A percentile compares a stretch with the other conserved stretches of the same genome.
These are phyloP conservation scores for Podospora tetraspora DNA, from an alignment of 495 filamentous ascomycete species.

Conservation along the genomic window DNA sequence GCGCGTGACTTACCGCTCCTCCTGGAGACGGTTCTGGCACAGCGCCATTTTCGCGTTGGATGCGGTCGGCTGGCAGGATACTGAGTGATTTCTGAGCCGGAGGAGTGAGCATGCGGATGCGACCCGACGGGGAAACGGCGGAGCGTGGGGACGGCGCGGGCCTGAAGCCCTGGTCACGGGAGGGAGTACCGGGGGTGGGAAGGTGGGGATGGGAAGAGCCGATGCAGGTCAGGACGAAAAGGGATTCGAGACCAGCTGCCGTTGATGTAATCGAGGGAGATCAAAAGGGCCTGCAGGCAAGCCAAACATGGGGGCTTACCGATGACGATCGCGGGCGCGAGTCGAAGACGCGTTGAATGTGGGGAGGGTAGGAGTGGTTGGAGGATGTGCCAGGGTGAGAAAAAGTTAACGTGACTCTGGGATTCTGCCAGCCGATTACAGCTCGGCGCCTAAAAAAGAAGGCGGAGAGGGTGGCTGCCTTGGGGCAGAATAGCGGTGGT, in stretches of 20 bases:
- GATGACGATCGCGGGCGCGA: background rate
- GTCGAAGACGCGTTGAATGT: background rate
- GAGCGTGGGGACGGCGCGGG: conserved; percentile 19
- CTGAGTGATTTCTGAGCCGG: conserved; percentile 11
- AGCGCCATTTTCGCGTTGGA: conserved; percentile 64
- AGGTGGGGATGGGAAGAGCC: conserved; percentile 19
- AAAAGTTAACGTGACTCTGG: background rate
- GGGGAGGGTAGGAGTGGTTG: background rate
- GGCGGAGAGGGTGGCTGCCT: conserved; percentile 17
- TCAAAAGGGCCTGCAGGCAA: background rate
- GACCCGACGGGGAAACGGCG: background rate
- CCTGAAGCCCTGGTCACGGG: conserved; percentile 18
- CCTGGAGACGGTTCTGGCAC: conserved; percentile 80
- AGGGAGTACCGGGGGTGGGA: conserved; percentile 2
- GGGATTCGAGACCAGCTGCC: background rate
- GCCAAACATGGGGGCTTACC: conserved; percentile 6
- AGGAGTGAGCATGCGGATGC: background rate
- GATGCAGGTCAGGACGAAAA: conserved; percentile 15
- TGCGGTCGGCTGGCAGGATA: background rate
- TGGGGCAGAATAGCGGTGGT: background rate
- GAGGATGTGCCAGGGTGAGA: background rate
- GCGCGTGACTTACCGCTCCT: conserved; percentile 66
- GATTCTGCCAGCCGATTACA: background rate
- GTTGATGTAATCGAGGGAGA: background rate
- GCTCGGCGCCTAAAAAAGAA: conserved; percentile 15